Evolutionary conservation across 2,329 filamentous ascomycete species (phyloP).

Genomic region (Botrytis squamosa): DNA sequence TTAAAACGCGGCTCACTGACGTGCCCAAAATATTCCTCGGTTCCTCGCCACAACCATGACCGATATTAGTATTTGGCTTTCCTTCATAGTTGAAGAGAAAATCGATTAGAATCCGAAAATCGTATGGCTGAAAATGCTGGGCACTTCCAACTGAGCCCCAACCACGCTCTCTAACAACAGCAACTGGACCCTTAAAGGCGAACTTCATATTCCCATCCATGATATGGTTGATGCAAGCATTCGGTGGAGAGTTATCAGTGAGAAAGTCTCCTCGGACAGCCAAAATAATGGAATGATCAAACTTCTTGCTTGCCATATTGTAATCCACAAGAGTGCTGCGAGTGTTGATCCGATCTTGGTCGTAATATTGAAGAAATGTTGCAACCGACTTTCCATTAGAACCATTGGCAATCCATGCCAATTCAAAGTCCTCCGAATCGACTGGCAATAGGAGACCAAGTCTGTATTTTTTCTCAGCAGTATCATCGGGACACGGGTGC

Average conservation of each 20-base stretch:
- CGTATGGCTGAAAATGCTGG: conserved; percentile 3
- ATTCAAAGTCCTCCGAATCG: background rate
- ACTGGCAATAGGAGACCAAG: conserved; percentile 5
- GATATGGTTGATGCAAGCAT: background rate
- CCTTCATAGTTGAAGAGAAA: conserved; percentile 12
- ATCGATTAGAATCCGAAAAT: background rate
- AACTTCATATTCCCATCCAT: background rate
- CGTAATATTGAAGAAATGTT: conserved; percentile 3
- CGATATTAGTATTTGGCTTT: background rate
- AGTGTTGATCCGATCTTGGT: background rate
- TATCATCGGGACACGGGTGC: background rate
- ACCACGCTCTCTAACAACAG: conserved; percentile 1
- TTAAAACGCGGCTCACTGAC: background rate
- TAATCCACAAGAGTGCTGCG: background rate
- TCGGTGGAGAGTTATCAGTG: background rate
- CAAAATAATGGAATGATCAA: conserved; percentile 10
- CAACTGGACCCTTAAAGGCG: background rate
- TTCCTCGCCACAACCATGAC: background rate
- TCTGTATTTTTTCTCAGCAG: conserved; percentile 1
- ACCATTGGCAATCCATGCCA: conserved; percentile 6
- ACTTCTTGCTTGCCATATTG: conserved; percentile 8
- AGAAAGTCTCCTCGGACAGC: background rate
- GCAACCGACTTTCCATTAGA: background rate
- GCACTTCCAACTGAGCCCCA: background rate
- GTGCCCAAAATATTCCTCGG: background rate